Conservation (phyloP, 805 yeast species). For the Yarrowia sp. region DNA sequence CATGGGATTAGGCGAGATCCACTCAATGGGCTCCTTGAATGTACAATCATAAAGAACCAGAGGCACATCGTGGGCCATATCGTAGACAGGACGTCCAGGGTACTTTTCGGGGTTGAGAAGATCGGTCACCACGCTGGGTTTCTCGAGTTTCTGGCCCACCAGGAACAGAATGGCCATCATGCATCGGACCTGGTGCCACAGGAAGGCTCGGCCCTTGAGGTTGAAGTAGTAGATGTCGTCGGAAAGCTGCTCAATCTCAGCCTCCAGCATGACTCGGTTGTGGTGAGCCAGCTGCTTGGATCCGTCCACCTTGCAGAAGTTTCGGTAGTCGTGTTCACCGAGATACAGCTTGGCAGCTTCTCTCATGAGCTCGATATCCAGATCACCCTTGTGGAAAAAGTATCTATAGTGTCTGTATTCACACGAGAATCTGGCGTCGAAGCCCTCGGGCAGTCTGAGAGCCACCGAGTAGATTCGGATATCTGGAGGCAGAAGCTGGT, state of each 20-base stretch:
- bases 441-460: slow-evolving; percentile 78
- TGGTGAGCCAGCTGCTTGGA: slow-evolving; percentile 88
- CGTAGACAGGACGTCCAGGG: slow-evolving; percentile 79
- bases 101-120: slow-evolving; percentile 62
- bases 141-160: slow-evolving; percentile 80
- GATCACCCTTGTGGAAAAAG: slow-evolving; percentile 57
- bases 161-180: slow-evolving; percentile 85
- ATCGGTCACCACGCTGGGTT: slow-evolving; percentile 61
- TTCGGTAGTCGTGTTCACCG: slow-evolving; percentile 90
- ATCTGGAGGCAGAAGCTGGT: slow-evolving; percentile 79
- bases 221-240: slow-evolving; percentile 70
- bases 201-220: slow-evolving; percentile 83
- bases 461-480: slow-evolving; percentile 83
- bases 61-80: slow-evolving; percentile 90
- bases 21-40: slow-evolving; percentile 68
- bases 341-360: slow-evolving; percentile 66
- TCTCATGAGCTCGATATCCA: slow-evolving; percentile 72
- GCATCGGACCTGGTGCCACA: slow-evolving; percentile 98
- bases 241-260: slow-evolving; percentile 55
- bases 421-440: slow-evolving; percentile 95
- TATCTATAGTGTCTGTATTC: slow-evolving; percentile 84
- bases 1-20: slow-evolving; percentile 53
- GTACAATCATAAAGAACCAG: slow-evolving; percentile 85
- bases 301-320: slow-evolving; percentile 93
- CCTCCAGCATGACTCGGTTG: slow-evolving; percentile 63